phyloP scores from a whole-genome alignment of 1,139 yeast genomes.

The Suhomyces guaymorum region DNA sequence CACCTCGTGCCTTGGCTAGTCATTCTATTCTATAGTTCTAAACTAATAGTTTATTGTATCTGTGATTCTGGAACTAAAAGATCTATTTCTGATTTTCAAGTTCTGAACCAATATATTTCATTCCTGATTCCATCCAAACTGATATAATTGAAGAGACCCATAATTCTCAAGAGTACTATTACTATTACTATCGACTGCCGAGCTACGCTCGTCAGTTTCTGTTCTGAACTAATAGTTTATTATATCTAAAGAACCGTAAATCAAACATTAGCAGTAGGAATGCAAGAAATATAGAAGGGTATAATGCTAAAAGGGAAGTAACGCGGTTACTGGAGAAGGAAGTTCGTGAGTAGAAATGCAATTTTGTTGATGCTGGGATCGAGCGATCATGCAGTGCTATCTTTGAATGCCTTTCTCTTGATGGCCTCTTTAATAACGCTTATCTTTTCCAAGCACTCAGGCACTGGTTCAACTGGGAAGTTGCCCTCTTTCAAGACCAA shows the following conservation, averaged over 20 bases:
- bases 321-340: conserved; percentile 12
- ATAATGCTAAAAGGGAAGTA: conserved; percentile 10
- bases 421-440: conserved; percentile 42
- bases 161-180: no score
- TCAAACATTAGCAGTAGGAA: conserved; percentile 12
- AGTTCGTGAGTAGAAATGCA: conserved; percentile 3
- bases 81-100: no score
- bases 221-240: conserved; percentile 4
- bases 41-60: no score
- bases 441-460: conserved; percentile 52
- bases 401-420: conserved; percentile 43
- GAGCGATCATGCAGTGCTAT: conserved; percentile 11
- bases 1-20: no score
- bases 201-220: no score
- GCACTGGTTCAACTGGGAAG: conserved; percentile 54
- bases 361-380: not conserved
- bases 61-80: no score
- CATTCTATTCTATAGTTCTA: no score
- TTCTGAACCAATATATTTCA: no score
- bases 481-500: conserved; percentile 62
- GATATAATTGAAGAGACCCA: no score
- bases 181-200: no score
- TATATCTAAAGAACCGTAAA: conserved; percentile 6
- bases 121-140: no score
- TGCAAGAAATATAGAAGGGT: conserved; percentile 11